Evolutionary conservation across 768 basidiomycete species (phyloP).

Genomic region (Punctularia strigosozonata): DNA sequence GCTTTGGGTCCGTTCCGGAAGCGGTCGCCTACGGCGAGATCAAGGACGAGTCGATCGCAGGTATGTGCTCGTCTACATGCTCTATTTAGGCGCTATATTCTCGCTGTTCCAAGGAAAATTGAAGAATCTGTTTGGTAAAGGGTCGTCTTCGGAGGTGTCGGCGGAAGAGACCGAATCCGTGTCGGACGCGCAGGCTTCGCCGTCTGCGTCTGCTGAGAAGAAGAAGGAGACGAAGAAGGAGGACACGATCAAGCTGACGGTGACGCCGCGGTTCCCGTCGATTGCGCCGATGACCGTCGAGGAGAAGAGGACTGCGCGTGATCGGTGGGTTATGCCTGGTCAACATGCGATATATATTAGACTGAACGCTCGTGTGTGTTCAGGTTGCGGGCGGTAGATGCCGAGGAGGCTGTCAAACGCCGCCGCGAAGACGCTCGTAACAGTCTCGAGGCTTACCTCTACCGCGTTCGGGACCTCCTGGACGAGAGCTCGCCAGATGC

Average conservation of each 20-base stretch:
- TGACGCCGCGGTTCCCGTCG: constrained; percentile 51
- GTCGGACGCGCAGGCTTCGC: constrained; percentile 17
- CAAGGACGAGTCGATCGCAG: constrained; percentile 69
- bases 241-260: constrained; percentile 56
- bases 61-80: constrained; percentile 23
- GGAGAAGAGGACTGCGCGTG: constrained; percentile 63
- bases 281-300: constrained; percentile 66
- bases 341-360: too few relatives aligned
- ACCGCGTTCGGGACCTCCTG: constrained; percentile 76
- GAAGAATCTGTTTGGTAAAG: constrained; percentile 75
- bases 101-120: constrained; percentile 50
- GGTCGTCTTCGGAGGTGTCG: constrained; percentile 26
- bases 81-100: constrained; percentile 6
- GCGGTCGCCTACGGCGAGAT: constrained; percentile 73
- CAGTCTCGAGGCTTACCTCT: constrained; percentile 86
- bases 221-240: constrained; percentile 28
- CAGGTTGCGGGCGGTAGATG: constrained; percentile 73
- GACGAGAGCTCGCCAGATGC: constrained; percentile 41
- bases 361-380: background rate
- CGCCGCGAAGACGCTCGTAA: constrained; percentile 87
- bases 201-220: constrained; percentile 17
- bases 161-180: constrained; percentile 28
- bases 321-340: constrained; percentile 48
- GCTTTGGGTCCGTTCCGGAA: constrained; percentile 70
- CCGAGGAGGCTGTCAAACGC: constrained; percentile 63